Evolutionary conservation across 1,284 basidiomycete species (phyloP), one percentile per base, ranked within the genome.

Genomic region (Mycena citricolor): DNA sequence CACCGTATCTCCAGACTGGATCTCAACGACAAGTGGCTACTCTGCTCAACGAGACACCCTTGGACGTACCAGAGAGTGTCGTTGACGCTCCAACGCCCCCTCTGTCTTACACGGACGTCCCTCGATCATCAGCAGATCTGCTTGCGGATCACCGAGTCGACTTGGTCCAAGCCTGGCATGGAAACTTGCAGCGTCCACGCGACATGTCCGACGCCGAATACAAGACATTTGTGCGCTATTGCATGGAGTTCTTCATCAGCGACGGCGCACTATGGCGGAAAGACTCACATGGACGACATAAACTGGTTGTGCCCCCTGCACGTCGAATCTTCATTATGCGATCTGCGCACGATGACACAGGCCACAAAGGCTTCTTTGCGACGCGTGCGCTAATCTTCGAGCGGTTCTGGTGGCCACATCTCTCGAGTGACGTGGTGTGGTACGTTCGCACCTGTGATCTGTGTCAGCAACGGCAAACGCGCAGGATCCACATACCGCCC

Each of bases 281-380:
- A n/a, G 39, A 39, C 45, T 30, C 29, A 2, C 28, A 39, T 13
- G 19, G 28, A 3, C 22, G 22, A 21, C 43, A 45, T 23, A 38
- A 39, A 26, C 37, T 45, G 4, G 43, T 45, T 25, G 29, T 33
- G 3, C 12, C 19, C 34, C 41, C 20, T 11, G 25, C 44, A 0
- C n/a, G 49, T 2, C 20, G 56, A 5, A 47, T 60, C 21, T 37
- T 44, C 4, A 58, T 66, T 28, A 22, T 66, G 13, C 36, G 30
- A 8, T 47, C 47, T 0, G 52, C 54, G 0, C 62, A 63, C 36
- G 58, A 65, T 26, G 39, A 39, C 2, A 26, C 56, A 2, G 60
- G 61, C 7, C 63, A 65, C 38, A 48, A 58, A 38, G 59, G 61
- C 0, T 41, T 54, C 7, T 62, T 51, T 30, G 52, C 60, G 0